Base-by-base conservation (phyloP, 2,329 filamentous ascomycete genomes). In the Orbilia ellipsospora region DNA sequence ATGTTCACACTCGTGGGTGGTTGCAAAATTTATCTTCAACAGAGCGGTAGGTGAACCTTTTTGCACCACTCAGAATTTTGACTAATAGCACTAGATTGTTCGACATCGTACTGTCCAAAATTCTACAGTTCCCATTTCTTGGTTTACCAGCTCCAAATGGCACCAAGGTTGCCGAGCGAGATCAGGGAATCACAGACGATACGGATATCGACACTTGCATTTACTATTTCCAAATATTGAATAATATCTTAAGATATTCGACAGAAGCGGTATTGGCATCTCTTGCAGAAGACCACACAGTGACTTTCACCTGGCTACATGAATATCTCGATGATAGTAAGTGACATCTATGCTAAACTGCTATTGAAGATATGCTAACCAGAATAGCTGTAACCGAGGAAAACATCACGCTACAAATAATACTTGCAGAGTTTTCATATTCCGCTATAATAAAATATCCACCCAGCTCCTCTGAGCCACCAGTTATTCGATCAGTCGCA, bases 1-100 rank as follows among this genome's bases (percentile, higher is more conserved):
- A 90, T 77, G 90, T 93, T 82, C 90, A 91, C 26, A 88, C 92
- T 45, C 90, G 90, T 79, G 89, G 88, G 57, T 97, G 94, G 94
- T 85, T 98, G 2, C 90, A 91, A 78, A 89, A 83, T 64, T 80
- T 87, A 8, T 83, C 86, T 13, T 87, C 84, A 48, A 82, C 89
- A 31, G 84, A 85, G 64, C 31, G 73, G 73, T 45, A 51, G 23
- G 45, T 18, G 55, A 78, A 63, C 78, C 80, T 81, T 67, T 23
- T 31, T 7, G 31, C 31, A 4, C 2, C 13, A 31, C 23, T 4
- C 15, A 12, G 5, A 15, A 48, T 40, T 13, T n/a, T 36, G 15
- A 5, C 44, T 48, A 55, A 44, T 45, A 12, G 45, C 54, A 20
- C 18, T 65, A 90, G 88, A 76, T 82, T 91, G 0, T 89, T 91